Evolutionary conservation across 2,329 filamentous ascomycete species (phyloP).

Genomic region (Alternaria atra): DNA sequence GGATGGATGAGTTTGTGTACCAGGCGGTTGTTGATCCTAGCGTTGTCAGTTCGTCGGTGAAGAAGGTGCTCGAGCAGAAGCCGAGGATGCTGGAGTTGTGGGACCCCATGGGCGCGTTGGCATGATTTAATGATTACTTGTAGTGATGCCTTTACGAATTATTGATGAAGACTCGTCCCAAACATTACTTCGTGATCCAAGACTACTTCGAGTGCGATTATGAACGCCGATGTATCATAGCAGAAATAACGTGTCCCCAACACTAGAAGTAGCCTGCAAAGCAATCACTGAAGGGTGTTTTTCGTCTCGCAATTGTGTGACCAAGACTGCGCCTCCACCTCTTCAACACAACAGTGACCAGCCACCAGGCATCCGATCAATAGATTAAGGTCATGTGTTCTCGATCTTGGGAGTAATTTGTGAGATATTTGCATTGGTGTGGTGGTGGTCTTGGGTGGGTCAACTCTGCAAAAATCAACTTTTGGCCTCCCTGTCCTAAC

Average conservation of each 20-base stretch:
- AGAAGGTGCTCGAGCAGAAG: constrained; percentile 74
- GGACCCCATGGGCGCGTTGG: constrained; percentile 82
- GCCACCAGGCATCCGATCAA: neutral
- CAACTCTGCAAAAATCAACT: neutral
- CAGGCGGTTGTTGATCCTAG: constrained; percentile 84
- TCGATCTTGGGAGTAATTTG: neutral
- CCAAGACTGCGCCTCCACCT: neutral
- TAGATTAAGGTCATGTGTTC: fast-evolving
- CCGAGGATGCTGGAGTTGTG: constrained; percentile 71
- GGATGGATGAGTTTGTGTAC: constrained; percentile 75
- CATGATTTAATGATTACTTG: constrained; percentile 43
- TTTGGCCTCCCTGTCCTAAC: neutral
- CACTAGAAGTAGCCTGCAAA: neutral
- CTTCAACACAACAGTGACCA: neutral
- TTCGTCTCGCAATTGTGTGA: neutral
- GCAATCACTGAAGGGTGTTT: neutral
- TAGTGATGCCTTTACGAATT: neutral
- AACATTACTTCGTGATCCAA: neutral
- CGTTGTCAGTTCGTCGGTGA: constrained; percentile 67
- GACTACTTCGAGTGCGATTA: too few relatives aligned
- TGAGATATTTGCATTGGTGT: neutral
- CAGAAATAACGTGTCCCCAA: too few relatives aligned
- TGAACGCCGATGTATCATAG: too few relatives aligned
- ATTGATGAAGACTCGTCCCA: neutral
- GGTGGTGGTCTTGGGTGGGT: neutral